Conservation (phyloP, 257 asterid genomes). For the Solanum sejunctum region DNA sequence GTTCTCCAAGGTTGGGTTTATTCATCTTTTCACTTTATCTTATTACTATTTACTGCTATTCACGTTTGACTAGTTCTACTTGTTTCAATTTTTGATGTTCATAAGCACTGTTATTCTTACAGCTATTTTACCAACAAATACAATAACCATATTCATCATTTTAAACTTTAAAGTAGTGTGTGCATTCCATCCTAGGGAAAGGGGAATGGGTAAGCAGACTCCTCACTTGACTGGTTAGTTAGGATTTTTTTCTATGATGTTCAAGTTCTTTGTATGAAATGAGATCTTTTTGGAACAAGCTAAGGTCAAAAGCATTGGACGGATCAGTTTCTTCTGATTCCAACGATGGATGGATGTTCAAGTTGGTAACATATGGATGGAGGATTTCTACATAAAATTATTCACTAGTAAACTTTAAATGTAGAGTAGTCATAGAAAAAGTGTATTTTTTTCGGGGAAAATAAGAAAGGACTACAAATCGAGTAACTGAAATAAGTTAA, state of each 20-base stretch:
- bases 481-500: background rate
- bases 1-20: conserved; percentile 49
- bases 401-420: background rate
- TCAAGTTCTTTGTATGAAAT: no score
- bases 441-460: background rate
- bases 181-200: background rate
- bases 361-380: no score
- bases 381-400: no score
- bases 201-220: no score
- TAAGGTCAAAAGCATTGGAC: no score
- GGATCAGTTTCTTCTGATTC: no score
- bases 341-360: no score
- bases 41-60: background rate
- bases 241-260: no score
- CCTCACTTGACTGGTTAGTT: no score
- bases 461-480: no score
- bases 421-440: background rate
- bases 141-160: background rate
- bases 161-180: background rate
- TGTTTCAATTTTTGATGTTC: background rate
- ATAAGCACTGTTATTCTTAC: background rate
- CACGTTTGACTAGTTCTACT: background rate
- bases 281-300: no score
- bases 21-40: background rate
- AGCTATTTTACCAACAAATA: background rate